Base-by-base conservation (phyloP, 1,284 basidiomycete species). In the Ceratobasidium sp. region DNA sequence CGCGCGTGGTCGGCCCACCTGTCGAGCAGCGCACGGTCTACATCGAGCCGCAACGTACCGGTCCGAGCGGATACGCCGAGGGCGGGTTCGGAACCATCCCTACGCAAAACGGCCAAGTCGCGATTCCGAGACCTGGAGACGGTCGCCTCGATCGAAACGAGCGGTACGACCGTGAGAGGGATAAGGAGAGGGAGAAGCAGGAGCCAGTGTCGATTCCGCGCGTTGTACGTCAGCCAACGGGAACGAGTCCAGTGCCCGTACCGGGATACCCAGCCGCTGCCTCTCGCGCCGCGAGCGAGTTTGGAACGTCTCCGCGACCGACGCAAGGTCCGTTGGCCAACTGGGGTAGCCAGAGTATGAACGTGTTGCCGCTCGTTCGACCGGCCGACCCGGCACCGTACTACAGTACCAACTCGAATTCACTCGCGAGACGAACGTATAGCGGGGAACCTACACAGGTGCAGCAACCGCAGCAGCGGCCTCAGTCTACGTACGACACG, bases 301-400 rank as follows among this genome's bases (percentile, higher is more conserved):
- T 73, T 49, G 54, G 68, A 35, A 73, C 68, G 53, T 73, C 68
- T 10, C 68, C 68, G 15, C 17, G 68, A 13, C 68, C 68, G n/a
- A 35, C 67, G 11, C 61, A 64, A 31, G 54, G 26, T 2, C 56
- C 53, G 54, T 28, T 73, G 20, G 20, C 68, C 5, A 73, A n/a
- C n/a, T 61, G 56, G 68, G 39, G 42, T 28, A 28, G 53, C 39
- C 56, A 73, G 37, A 60, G 31, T 23, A 73, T 73, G 68, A 37
- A 5, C 10, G 54, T 20, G 2, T 15, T 42, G 13, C 33, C 33
- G n/a, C 6, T 64, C 61, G 54, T 37, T 37, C 45, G 68, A 2
- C 68, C 53, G 35, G 23, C 23, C 23, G 68, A 73, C 13, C 20
- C 68, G 2, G 2, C 23, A 31, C 54, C 17, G n/a, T 60, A 73